Conservation (phyloP, 106 monocot genomes). For the Agapanthus africanus region DNA sequence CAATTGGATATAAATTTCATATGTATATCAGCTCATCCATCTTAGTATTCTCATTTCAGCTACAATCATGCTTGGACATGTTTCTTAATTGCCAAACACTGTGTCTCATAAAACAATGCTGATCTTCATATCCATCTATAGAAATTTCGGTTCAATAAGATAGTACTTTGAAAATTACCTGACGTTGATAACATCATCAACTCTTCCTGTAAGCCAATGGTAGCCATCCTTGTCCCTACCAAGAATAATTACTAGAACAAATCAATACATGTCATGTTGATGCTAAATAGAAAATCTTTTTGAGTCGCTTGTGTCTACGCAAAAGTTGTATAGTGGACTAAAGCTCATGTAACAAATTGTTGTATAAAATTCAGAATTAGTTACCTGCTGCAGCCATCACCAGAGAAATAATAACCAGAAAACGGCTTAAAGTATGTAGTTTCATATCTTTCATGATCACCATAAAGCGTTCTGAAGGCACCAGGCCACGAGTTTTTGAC, state of each 20-base stretch:
- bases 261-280: neutral
- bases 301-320: too few relatives aligned
- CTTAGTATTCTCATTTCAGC: neutral
- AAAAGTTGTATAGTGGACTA: neutral
- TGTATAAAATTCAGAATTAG: neutral
- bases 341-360: neutral
- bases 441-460: constrained; percentile 98
- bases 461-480: constrained; percentile 87
- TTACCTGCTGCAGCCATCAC: constrained; percentile 97
- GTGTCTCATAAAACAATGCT: too few relatives aligned
- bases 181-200: constrained; percentile 99
- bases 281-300: neutral
- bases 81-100: too few relatives aligned
- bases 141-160: too few relatives aligned
- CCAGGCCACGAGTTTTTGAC: constrained; percentile 96
- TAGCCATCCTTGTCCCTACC: constrained; percentile 92
- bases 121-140: too few relatives aligned
- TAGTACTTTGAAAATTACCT: constrained; percentile 44
- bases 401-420: constrained; percentile 89
- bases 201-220: constrained; percentile 94
- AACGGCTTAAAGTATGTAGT: constrained; percentile 98
- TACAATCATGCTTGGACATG: neutral
- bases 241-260: constrained; percentile 6
- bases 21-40: neutral
- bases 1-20: too few relatives aligned